Base-by-base conservation (phyloP, 148 eudicot species). In the Heliosperma pusillum region DNA sequence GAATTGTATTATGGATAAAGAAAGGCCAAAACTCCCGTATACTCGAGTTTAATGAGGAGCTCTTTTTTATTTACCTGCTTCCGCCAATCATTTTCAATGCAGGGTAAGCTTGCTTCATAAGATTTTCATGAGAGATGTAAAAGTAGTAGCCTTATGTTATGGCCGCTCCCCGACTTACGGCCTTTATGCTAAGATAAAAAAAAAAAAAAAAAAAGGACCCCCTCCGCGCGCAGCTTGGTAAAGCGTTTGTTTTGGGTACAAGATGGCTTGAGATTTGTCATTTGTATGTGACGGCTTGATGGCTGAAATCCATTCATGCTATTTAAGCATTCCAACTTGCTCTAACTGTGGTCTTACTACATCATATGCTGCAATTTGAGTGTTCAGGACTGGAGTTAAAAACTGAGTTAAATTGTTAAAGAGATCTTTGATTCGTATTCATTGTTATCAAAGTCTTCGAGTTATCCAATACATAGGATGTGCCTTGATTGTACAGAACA, bases 21-120 rank as follows among this genome's bases (percentile, higher is more conserved):
- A 86, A 86, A 80, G 96, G 96, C 72, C 81, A 81, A 58, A 92
- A 75, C 79, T 89, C 96, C 3, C 87, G 84, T 53, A 84, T 95
- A 19, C 82, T 95, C 42, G 91, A 83, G 63, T 95, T 95, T 80
- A 85, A 85, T 73, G 98, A 92, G 79, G 98, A 95, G 77, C 82
- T 95, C 29, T 95, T 95, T 88, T 95, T 95, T 82, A 92, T 95
- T 69, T 95, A 95, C 85, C 72, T 95, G 77, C 89, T 95, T 52
- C 98, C 98, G 25, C 98, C 97, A 11, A 94, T 94, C 79, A 94
- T 94, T 25, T 94, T 94, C 74, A 94, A 94, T 87, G 98, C 98
- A 50, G 98, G 98, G 98, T 95, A 84, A 79, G 85, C 67, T 59
- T 21, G 50, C 29, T 33, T 27, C 73, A 42, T n/a, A 30, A 9